Evolutionary conservation across 768 basidiomycete genomes (phyloP).

Genomic region (Lactifluus subvellereus): DNA sequence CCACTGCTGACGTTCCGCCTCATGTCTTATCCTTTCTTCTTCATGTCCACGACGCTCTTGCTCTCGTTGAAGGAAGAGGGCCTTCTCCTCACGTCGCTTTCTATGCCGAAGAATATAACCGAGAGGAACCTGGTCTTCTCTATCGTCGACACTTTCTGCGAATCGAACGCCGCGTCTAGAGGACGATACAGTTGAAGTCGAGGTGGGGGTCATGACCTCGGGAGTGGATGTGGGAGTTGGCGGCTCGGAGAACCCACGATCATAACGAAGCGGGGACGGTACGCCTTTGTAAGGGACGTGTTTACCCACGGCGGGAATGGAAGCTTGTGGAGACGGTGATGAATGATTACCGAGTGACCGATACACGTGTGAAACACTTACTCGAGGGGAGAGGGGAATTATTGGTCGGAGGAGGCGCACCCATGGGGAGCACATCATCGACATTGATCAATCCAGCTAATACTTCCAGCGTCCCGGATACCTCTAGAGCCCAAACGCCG

Average conservation of each 20-base stretch:
- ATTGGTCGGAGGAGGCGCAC: background rate
- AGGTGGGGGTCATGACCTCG: slow-evolving; percentile 5
- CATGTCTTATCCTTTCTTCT: slow-evolving; percentile 36
- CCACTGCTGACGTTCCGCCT: slow-evolving; percentile 40
- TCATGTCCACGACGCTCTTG: slow-evolving; percentile 47
- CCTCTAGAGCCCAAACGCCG: slow-evolving; percentile 25
- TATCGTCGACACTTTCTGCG: slow-evolving; percentile 51
- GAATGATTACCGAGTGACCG: slow-evolving; percentile 28
- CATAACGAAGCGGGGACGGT: slow-evolving; percentile 47
- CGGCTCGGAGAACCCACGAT: slow-evolving; percentile 29
- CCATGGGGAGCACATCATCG: slow-evolving; percentile 22
- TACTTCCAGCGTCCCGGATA: slow-evolving; percentile 20
- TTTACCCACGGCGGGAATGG: slow-evolving; percentile 18
- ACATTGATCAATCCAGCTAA: slow-evolving; percentile 11
- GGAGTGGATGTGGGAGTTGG: slow-evolving; percentile 14
- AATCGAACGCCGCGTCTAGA: slow-evolving; percentile 55
- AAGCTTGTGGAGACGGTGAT: slow-evolving; percentile 18
- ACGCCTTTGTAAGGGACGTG: slow-evolving; percentile 35
- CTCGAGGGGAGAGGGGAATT: slow-evolving; percentile 1
- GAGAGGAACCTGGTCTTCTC: slow-evolving; percentile 62
- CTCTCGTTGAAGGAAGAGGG: slow-evolving; percentile 53
- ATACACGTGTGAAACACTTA: slow-evolving; percentile 11
- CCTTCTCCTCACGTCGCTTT: slow-evolving; percentile 65
- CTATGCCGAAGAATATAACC: slow-evolving; percentile 57
- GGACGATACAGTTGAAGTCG: background rate